Conservation (phyloP, 2,329 filamentous ascomycete genomes). For the Fragosphaeria purpurea region DNA sequence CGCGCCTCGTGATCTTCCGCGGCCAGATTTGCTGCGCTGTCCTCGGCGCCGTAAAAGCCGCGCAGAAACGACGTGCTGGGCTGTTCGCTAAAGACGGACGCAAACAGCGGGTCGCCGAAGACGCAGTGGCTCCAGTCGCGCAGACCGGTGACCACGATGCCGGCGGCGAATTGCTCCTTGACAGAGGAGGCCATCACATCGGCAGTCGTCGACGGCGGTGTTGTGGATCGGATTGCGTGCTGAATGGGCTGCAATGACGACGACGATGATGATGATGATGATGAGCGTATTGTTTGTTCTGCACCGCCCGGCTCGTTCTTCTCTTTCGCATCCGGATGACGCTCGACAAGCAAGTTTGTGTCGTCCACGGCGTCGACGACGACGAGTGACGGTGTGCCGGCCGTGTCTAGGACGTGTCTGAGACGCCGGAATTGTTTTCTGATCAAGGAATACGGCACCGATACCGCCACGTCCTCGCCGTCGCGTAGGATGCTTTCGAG, state of each 20-base stretch:
- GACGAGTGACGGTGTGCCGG: slow-evolving; percentile 42
- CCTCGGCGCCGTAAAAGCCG: slow-evolving; percentile 30
- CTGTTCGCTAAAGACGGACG: slow-evolving; percentile 35
- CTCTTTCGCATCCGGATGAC: neutral
- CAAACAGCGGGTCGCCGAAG: slow-evolving; percentile 51
- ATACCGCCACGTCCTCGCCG: slow-evolving; percentile 49
- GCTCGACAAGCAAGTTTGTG: slow-evolving; percentile 36
- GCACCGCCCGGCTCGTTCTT: no score
- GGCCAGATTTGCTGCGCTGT: neutral
- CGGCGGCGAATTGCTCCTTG: neutral
- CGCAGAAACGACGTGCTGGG: slow-evolving; percentile 34
- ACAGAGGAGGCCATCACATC: no score
- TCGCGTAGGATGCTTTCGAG: slow-evolving; percentile 48
- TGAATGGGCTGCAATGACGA: no score
- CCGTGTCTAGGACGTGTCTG: slow-evolving; percentile 38
- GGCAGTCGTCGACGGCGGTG: no score
- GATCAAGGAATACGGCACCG: slow-evolving; percentile 46
- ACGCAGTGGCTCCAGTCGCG: slow-evolving; percentile 48
- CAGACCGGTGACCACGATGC: slow-evolving; percentile 37
- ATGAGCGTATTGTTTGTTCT: no score
- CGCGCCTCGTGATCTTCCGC: neutral
- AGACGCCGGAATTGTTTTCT: slow-evolving; percentile 42
- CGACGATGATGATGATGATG: no score
- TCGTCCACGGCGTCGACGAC: slow-evolving; percentile 43
- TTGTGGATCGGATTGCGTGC: no score